Base-by-base conservation (phyloP, 306 rosid species). In the Datisca glomerata region DNA sequence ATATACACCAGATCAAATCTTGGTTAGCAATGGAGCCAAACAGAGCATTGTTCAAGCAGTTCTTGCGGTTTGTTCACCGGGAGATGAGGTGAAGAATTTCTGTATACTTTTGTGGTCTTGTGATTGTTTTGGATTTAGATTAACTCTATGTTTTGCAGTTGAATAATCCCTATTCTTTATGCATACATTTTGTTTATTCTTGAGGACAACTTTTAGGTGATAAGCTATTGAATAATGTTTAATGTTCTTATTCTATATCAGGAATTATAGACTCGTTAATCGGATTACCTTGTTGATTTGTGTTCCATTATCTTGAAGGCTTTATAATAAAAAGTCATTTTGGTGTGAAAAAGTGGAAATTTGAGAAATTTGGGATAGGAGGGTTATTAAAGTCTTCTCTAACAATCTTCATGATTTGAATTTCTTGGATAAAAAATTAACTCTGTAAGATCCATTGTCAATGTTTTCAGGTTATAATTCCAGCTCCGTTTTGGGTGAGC, bases 401-500 rank as follows among this genome's bases (percentile, higher is more conserved):
- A n/a, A n/a, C n/a, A n/a, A n/a, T n/a, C n/a, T n/a, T n/a, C n/a
- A n/a, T n/a, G n/a, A n/a, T n/a, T n/a, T n/a, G n/a, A n/a, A n/a
- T n/a, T n/a, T n/a, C n/a, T n/a, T n/a, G n/a, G n/a, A n/a, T n/a
- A n/a, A n/a, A n/a, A n/a, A n/a, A n/a, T n/a, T n/a, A n/a, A n/a
- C n/a, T n/a, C n/a, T n/a, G n/a, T n/a, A n/a, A n/a, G n/a, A n/a
- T n/a, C n/a, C n/a, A n/a, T n/a, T n/a, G n/a, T n/a, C 12, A 12
- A 8, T 31, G 36, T 31, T 31, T 31, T 14, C 78, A 91, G 98
- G 98, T 91, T 57, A 53, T 91, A 59, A 63, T 91, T 75, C 98
- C 98, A 5, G 98, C 86, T 53, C 98, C 98, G 59, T 91, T 57
- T 60, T 91, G 69, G 69, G 98, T 91, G 66, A 84, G 98, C 67